phyloP scores from a whole-genome alignment of 106 monocot genomes.

The Dendrobium chrysotoxum region DNA sequence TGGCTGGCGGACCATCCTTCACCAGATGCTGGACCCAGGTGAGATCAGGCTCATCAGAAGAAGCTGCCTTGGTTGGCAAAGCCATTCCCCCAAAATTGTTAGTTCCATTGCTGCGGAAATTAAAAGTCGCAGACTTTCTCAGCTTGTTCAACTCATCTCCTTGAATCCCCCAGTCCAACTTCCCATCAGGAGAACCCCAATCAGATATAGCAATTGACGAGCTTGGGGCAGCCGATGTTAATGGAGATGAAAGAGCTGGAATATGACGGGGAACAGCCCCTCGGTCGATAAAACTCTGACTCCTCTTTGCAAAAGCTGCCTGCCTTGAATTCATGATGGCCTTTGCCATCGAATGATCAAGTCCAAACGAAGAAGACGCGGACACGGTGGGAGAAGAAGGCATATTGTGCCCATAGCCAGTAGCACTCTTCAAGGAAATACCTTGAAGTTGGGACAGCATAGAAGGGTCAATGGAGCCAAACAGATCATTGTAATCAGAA shows the following conservation, averaged over 20 bases:
- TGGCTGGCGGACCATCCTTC: constrained; percentile 26
- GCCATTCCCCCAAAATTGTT: not conserved
- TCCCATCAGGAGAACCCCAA: constrained; percentile 44
- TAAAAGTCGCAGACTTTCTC: constrained; percentile 45
- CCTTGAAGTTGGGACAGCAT: constrained; percentile 26
- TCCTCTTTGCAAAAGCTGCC: constrained; percentile 45
- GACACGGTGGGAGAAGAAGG: constrained; percentile 15
- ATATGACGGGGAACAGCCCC: constrained; percentile 17
- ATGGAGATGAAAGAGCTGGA: not conserved
- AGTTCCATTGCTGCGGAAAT: constrained; percentile 18
- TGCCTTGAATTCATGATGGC: constrained; percentile 44
- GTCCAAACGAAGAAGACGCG: constrained; percentile 20
- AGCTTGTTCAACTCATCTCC: constrained; percentile 62
- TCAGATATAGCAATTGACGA: not conserved
- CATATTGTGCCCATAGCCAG: constrained; percentile 12
- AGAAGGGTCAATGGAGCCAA: not conserved
- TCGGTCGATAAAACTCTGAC: constrained; percentile 61
- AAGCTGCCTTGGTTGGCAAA: not conserved
- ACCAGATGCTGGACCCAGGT: constrained; percentile 58
- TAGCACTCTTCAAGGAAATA: constrained; percentile 15
- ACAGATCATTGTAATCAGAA: not conserved
- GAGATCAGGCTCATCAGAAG: constrained; percentile 32
- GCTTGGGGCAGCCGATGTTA: not conserved
- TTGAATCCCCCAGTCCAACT: constrained; percentile 57
- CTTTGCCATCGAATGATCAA: constrained; percentile 41